Evolutionary conservation across 176 grass and related monocot species (phyloP).

Genomic region (Cenchrus americanus): DNA sequence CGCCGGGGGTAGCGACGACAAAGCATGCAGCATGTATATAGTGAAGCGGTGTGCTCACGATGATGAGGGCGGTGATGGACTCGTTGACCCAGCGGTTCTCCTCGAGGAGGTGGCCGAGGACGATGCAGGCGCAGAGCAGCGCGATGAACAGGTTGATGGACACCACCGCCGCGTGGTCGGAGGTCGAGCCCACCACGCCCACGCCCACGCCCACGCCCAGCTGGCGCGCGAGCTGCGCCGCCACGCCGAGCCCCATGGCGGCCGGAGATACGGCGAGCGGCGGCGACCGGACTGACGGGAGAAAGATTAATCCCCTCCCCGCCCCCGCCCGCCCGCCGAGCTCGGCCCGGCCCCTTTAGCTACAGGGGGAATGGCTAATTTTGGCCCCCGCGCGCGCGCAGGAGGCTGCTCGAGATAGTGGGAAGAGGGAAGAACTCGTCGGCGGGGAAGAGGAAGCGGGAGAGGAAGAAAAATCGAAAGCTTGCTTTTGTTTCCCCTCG

Average conservation of each 20-base stretch:
- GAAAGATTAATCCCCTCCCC: background rate
- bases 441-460: no score
- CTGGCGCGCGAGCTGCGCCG: constrained; percentile 47
- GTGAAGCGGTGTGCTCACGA: constrained; percentile 52
- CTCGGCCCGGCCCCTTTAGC: background rate
- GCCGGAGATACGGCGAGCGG: no score
- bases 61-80: constrained; percentile 85
- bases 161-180: constrained; percentile 85
- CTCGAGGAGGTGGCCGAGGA: constrained; percentile 94
- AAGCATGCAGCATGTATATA: no score
- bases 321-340: background rate
- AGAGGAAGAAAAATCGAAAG: background rate
- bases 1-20: no score
- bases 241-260: constrained; percentile 61
- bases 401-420: background rate
- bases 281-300: background rate
- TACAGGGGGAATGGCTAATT: constrained; percentile 21
- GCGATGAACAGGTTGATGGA: constrained; percentile 91
- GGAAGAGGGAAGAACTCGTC: constrained; percentile 3
- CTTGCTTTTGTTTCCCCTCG: background rate
- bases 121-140: constrained; percentile 89
- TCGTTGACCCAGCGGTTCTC: constrained; percentile 96
- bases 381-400: background rate
- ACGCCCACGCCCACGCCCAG: constrained; percentile 58
- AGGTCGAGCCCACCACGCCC: constrained; percentile 60